Conservation (phyloP, 768 basidiomycete species). For the Collybiopsis confluens region DNA sequence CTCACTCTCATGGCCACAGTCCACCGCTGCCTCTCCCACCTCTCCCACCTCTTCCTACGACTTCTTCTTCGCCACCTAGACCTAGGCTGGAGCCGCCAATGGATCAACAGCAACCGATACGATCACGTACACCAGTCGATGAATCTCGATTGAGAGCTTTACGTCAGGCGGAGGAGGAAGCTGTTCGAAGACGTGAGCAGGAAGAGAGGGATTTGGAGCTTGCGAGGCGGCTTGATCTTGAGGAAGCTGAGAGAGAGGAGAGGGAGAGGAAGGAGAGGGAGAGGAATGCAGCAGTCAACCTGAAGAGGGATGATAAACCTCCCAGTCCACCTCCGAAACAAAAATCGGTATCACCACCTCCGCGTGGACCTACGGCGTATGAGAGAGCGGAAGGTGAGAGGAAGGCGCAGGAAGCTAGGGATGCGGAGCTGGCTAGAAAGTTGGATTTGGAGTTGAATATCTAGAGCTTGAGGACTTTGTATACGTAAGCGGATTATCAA, state of each 20-base stretch:
- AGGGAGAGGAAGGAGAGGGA: constrained; percentile 29
- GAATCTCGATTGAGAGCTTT: constrained; percentile 26
- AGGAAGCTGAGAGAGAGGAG: constrained; percentile 28
- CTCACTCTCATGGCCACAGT: constrained; percentile 17
- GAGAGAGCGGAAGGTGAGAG: constrained; percentile 19
- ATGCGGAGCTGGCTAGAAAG: constrained; percentile 46
- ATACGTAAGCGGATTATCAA: no score
- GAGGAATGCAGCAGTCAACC: constrained; percentile 44
- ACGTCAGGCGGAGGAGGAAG: constrained; percentile 29
- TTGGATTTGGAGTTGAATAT: constrained; percentile 54
- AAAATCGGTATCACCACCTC: no score
- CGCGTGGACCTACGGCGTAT: background rate
- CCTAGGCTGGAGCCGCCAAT: no score
- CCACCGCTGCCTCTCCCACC: constrained; percentile 8
- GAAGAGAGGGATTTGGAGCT: constrained; percentile 42
- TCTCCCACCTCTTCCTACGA: background rate
- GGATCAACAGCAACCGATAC: no score
- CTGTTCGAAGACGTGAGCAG: constrained; percentile 17
- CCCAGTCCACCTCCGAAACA: no score
- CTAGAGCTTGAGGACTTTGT: no score
- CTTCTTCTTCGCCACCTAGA: background rate
- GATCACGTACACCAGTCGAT: constrained; percentile 24
- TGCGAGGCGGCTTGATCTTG: constrained; percentile 48
- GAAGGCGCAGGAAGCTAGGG: constrained; percentile 25
- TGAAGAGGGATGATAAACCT: constrained; percentile 37